Conservation (phyloP, 2,329 filamentous ascomycete species). For the Penicillium brasilianum region DNA sequence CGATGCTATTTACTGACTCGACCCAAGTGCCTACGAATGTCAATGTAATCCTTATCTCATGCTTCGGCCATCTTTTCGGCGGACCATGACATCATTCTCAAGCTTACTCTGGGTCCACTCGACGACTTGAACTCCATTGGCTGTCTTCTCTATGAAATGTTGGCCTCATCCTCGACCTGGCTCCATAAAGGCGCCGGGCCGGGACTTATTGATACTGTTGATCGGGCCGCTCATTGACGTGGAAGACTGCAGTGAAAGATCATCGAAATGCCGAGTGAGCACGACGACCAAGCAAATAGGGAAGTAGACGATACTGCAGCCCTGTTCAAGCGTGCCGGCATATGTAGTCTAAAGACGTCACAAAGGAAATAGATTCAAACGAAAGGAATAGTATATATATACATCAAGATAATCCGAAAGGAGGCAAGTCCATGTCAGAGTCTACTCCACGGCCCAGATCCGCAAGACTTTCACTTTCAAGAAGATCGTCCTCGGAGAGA, state of each 20-base stretch:
- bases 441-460: slow-evolving; percentile 15
- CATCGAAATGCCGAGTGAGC: too few species aligned
- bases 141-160: too few species aligned
- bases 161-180: too few species aligned
- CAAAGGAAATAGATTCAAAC: neutral
- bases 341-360: neutral
- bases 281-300: too few species aligned
- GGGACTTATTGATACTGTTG: too few species aligned
- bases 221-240: too few species aligned
- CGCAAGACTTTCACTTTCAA: slow-evolving; percentile 40
- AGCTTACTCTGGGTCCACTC: neutral
- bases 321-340: too few species aligned
- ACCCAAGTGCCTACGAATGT: neutral
- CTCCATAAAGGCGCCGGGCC: too few species aligned
- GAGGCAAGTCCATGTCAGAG: slow-evolving; percentile 29
- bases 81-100: slow-evolving; percentile 24
- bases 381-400: slow-evolving; percentile 14
- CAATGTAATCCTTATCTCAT: neutral
- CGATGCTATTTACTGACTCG: neutral
- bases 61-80: neutral
- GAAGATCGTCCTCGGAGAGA: slow-evolving; percentile 37
- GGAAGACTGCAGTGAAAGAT: too few species aligned
- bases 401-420: slow-evolving; percentile 33
- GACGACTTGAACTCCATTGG: neutral
- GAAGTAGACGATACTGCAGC: too few species aligned